phyloP scores from a whole-genome alignment of 1,284 basidiomycete genomes.

The Pseudozyma thailandica region DNA sequence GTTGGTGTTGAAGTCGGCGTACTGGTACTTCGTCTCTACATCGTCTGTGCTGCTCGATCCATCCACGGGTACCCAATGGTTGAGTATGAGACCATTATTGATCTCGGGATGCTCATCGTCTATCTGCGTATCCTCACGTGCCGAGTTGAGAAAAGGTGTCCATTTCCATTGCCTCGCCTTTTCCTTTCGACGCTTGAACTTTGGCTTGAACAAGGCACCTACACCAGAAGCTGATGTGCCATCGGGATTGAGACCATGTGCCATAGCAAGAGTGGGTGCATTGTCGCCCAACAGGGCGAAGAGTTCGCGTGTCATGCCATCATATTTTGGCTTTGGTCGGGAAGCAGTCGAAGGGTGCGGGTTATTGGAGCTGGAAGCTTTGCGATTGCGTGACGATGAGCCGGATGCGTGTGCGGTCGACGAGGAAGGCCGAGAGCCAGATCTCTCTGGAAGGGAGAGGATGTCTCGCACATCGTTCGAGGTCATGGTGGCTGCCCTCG shows the following conservation, averaged over 20 bases:
- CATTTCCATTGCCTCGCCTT: constrained; percentile 68
- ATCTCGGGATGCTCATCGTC: constrained; percentile 36
- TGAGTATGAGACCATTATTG: constrained; percentile 51
- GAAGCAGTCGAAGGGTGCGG: constrained; percentile 35
- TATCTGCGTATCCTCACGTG: constrained; percentile 54
- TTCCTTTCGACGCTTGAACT: constrained; percentile 83
- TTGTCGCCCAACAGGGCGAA: constrained; percentile 93
- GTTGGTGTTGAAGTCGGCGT: constrained; percentile 82
- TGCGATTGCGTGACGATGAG: constrained; percentile 36
- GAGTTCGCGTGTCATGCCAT: constrained; percentile 88
- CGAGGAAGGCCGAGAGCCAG: constrained; percentile 23
- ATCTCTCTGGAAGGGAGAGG: constrained; percentile 56
- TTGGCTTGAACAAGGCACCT: constrained; percentile 74
- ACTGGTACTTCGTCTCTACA: constrained; percentile 71
- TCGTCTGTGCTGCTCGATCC: constrained; percentile 5
- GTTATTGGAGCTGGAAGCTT: constrained; percentile 34
- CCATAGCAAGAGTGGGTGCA: constrained; percentile 77
- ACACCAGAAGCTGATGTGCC: constrained; percentile 63
- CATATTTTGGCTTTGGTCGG: constrained; percentile 47
- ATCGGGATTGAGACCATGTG: constrained; percentile 26
- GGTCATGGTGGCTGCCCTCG: constrained; percentile 41
- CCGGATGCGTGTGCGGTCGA: constrained; percentile 36
- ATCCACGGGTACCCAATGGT: constrained; percentile 57
- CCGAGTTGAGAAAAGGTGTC: constrained; percentile 61
- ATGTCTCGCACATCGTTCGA: constrained; percentile 65